phyloP scores from a whole-genome alignment of 2,329 filamentous ascomycete species.

The Penicillium digitatum region DNA sequence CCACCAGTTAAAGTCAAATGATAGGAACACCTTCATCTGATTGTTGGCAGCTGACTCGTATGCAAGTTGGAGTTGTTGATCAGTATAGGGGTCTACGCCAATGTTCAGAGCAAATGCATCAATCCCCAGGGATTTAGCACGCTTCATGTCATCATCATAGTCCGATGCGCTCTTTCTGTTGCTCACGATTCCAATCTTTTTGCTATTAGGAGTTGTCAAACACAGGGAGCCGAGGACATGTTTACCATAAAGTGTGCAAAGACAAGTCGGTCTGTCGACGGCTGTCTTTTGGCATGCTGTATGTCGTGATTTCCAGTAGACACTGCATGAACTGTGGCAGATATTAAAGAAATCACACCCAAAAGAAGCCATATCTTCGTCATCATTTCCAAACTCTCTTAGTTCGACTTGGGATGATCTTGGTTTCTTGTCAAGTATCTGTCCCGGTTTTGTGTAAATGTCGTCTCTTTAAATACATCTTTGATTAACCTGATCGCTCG shows the following conservation, averaged over 20 bases:
- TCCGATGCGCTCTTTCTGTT: constrained; percentile 44
- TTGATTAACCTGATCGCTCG: background rate
- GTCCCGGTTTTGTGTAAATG: background rate
- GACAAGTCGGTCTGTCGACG: constrained; percentile 29
- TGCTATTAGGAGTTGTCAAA: background rate
- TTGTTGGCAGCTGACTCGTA: constrained; percentile 47
- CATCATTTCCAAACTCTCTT: background rate
- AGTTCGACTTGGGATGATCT: background rate
- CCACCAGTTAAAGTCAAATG: constrained; percentile 55
- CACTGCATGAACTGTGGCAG: background rate
- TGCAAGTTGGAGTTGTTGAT: constrained; percentile 47
- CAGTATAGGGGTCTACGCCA: constrained; percentile 43
- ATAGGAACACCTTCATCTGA: constrained; percentile 54
- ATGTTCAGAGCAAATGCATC: constrained; percentile 53
- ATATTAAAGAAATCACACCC: background rate
- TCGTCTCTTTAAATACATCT: background rate
- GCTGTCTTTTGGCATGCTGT: background rate
- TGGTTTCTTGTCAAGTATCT: background rate
- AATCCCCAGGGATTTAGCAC: constrained; percentile 43
- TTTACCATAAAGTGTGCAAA: constrained; percentile 45
- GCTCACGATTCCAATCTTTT: constrained; percentile 45
- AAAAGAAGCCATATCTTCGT: background rate
- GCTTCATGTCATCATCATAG: constrained; percentile 48
- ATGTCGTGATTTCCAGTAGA: background rate
- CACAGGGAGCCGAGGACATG: background rate